Base-by-base conservation (phyloP, 2,329 filamentous ascomycete species). In the Aspergillus sp. region DNA sequence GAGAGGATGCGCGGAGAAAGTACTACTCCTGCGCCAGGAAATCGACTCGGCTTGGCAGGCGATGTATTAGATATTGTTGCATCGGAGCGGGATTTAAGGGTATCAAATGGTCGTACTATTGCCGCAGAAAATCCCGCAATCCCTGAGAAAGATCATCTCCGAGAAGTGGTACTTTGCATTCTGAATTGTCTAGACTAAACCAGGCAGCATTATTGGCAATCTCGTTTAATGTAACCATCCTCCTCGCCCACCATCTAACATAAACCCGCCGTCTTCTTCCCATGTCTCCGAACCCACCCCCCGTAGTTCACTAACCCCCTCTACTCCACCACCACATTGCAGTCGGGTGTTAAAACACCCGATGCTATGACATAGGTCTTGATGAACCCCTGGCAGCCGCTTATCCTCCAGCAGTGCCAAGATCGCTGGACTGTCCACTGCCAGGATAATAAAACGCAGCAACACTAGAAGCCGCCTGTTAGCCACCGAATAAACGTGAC, bases 381-480 rank as follows among this genome's bases (percentile, higher is more conserved):
- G 15, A 21, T 19, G 41, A 65, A 53, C 2, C 8, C 7, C 7
- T 50, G 25, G 1, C 8, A n/a, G 15, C 48, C n/a, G 3, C 27
- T 36, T 39, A 59, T 7, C 58, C 64, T 8, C 68, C 70, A 3
- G 66, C 71, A 32, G 76, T 59, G 8, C 50, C 32, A 13, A 36
- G 32, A 36, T 36, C 61, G 60, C 74, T 77, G 15, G 73, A 65
- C 50, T 74, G 51, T 6, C 49, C 57, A 19, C 55, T 66, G 30
- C 63, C 59, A 1, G 75, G 75, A 49, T 76, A 78, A 61, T 74
- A 78, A 59, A 77, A 78, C 0, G 75, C 73, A 8, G 70, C 88
- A 10, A 86, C 80, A 10, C 71, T 73, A 32, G 13, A 13, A n/a
- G 6, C 11, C 10, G 6, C 11, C 10, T 10, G 21, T 53, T 8